phyloP scores from a whole-genome alignment of 1,139 yeast species.

The Hyphopichia wangnamkhiaoensis region DNA sequence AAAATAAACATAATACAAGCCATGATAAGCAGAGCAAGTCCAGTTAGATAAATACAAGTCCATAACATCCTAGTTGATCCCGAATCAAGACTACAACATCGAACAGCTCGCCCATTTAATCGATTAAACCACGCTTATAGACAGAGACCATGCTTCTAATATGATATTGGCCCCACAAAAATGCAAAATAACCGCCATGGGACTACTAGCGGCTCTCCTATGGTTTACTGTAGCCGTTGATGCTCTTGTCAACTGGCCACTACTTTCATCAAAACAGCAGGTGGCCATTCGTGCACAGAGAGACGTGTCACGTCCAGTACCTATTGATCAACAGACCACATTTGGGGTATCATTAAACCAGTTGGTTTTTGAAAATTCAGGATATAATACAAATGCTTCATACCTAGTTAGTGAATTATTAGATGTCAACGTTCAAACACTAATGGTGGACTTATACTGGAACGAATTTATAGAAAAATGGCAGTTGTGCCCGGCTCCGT shows the following conservation, averaged over 20 bases:
- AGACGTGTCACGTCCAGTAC: conserved; percentile 56
- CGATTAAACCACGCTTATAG: no score
- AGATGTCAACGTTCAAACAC: conserved; percentile 50
- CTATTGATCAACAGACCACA: conserved; percentile 57
- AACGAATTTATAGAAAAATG: conserved; percentile 52
- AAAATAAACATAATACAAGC: neutral
- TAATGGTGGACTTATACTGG: conserved; percentile 69
- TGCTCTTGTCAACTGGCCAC: conserved; percentile 21
- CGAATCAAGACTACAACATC: neutral
- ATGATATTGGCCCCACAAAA: no score
- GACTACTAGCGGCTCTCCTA: neutral
- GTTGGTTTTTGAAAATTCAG: conserved; percentile 50
- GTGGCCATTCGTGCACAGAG: conserved; percentile 64
- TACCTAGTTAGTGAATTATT: conserved; percentile 38
- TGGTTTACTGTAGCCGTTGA: neutral
- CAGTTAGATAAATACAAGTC: neutral
- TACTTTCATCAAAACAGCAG: conserved; percentile 10
- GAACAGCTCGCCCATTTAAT: no score
- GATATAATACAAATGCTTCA: conserved; percentile 51
- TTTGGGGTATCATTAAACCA: conserved; percentile 60
- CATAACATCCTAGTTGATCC: neutral
- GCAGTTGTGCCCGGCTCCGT: conserved; percentile 70
- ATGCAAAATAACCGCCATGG: no score
- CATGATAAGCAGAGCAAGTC: neutral
- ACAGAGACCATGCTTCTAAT: no score